Evolutionary conservation across 2,329 filamentous ascomycete genomes (phyloP), one percentile per base, ranked within the genome.

Genomic region (Aureobasidium vineae): DNA sequence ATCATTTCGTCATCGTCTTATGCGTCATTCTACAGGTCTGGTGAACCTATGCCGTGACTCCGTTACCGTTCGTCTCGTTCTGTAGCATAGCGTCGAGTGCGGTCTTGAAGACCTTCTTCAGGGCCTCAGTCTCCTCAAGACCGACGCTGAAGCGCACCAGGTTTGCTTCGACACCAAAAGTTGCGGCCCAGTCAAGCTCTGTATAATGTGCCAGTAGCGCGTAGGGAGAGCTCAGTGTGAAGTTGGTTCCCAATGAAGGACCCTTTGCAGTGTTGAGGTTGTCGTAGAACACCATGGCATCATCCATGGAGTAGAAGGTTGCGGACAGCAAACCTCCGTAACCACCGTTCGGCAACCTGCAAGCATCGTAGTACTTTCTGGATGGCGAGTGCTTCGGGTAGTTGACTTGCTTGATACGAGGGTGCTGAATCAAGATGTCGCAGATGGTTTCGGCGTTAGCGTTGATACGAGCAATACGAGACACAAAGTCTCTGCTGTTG

Each of bases 201-300:
- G 85, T 83, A 73, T 95, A 99, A 77, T 99, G 95, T 5, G 95
- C 95, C 38, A 99, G 79, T 40, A 99, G 81, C 26, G 95, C 92
- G 76, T 97, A 99, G 0, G 95, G 95, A 57, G 89, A 96, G 66
- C 80, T 89, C 43, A 99, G 81, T 0, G 95, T 98, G 76, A 99
- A 99, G 77, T 99, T 99, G 0, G 95, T 98, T 2, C 95, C 95
- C 59, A 99, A 81, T 77, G 92, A 97, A 0, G 95, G 95, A 0
- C 95, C 95, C 77, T 99, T 99, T 45, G 92, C 88, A 1, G 92
- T 95, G 69, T 96, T 87, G 19, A 99, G 80, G 15, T 85, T 84
- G 77, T 99, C 92, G 77, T 90, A 97, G 76, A 98, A 97, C 0
- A 86, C 84, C 64, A 91, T 81, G 0, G 94, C 91, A 69, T 93